Conservation (phyloP, 2,329 filamentous ascomycete species). For the Coniella vitis region DNA sequence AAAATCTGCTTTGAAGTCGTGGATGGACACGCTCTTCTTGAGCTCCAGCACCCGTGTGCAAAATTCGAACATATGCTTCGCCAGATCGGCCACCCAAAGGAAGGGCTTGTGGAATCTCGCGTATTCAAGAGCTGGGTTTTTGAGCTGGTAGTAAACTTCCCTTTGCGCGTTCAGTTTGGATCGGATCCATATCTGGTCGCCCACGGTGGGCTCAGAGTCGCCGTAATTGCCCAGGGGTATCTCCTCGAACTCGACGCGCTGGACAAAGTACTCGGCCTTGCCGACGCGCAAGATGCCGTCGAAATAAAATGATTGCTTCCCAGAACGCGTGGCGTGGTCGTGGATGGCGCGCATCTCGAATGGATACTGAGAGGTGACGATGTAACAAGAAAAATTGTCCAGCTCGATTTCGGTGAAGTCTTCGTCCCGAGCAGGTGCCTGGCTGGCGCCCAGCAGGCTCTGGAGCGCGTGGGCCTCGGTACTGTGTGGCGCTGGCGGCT, state of each 20-base stretch:
- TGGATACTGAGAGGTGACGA: slow-evolving; percentile 27
- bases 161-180: slow-evolving; percentile 37
- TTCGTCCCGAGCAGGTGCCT: slow-evolving; percentile 13
- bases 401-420: slow-evolving; percentile 44
- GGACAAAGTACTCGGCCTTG: slow-evolving; percentile 40
- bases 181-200: slow-evolving; percentile 56
- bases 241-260: slow-evolving; percentile 46
- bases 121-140: slow-evolving; percentile 53
- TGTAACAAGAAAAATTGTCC: slow-evolving; percentile 53
- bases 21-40: slow-evolving; percentile 37
- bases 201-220: slow-evolving; percentile 34
- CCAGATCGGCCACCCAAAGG: slow-evolving; percentile 62
- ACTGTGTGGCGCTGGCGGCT: slow-evolving; percentile 18
- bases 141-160: slow-evolving; percentile 58
- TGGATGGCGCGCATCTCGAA: slow-evolving; percentile 51
- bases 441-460: slow-evolving; percentile 21
- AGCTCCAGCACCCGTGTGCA: slow-evolving; percentile 32
- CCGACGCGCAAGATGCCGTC: slow-evolving; percentile 52
- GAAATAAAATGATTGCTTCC: slow-evolving; percentile 41
- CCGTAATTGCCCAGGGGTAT: slow-evolving; percentile 64
- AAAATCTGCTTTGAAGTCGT: slow-evolving; percentile 54
- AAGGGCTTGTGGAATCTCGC: slow-evolving; percentile 55
- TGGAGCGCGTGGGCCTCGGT: slow-evolving; percentile 28
- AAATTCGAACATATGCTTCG: slow-evolving; percentile 68
- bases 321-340: slow-evolving; percentile 34